phyloP scores from a whole-genome alignment of 139 green algal genomes.

The Edaphochlamys debaryana region DNA sequence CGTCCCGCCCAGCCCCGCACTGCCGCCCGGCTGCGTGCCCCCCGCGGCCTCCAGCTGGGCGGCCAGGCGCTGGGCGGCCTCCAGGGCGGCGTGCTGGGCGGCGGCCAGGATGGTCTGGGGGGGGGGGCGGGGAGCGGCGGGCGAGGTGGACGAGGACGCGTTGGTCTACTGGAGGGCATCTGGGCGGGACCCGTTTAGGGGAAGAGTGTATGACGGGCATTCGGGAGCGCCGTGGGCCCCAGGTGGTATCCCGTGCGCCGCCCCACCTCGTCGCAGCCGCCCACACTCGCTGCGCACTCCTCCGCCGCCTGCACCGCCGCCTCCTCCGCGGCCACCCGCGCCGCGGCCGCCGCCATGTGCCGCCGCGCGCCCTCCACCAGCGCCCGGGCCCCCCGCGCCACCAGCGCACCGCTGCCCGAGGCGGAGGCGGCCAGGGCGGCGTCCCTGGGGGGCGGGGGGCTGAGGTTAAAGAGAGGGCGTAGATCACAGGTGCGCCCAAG shows the following conservation, averaged over 20 bases:
- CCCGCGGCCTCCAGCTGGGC: not conserved
- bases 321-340: conserved; percentile 2
- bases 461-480: no score
- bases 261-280: not conserved
- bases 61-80: not conserved
- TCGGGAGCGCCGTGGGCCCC: no score
- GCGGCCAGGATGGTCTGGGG: not conserved
- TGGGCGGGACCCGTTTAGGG: no score
- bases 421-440: not conserved
- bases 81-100: not conserved
- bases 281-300: not conserved
- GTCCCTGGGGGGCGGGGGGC: not conserved
- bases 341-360: conserved; percentile 13
- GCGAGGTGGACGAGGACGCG: no score
- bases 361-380: conserved; percentile 6
- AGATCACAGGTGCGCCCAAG: no score
- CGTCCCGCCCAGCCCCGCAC: no score
- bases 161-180: no score
- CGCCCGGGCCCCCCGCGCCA: conserved; percentile 2
- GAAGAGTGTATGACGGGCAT: no score
- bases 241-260: no score
- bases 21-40: not conserved
- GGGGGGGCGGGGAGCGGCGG: no score
- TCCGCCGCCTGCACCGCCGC: conserved; percentile 5
- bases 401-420: not conserved